These are phyloP conservation scores for Candida glucosophila DNA, from an alignment of 1,139 yeast genomes.

Conservation along the genomic window DNA sequence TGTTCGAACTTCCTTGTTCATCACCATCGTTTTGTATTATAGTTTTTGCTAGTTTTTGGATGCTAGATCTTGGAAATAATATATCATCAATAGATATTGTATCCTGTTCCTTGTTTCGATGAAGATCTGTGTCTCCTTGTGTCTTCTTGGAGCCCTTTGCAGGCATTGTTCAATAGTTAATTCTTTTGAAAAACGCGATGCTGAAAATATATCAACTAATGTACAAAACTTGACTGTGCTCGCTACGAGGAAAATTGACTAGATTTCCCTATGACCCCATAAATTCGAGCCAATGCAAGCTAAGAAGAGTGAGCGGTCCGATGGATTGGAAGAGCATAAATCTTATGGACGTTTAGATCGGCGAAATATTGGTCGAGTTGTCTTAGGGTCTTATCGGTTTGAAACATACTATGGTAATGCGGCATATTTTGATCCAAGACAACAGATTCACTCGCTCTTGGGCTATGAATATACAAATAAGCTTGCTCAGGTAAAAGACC, in stretches of 20 bases:
- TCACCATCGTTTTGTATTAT: constrained; percentile 24
- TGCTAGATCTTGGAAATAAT: constrained; percentile 57
- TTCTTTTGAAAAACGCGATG: too few relatives aligned
- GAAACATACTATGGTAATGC: constrained; percentile 84
- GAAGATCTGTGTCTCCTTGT: constrained; percentile 56
- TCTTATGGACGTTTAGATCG: constrained; percentile 55
- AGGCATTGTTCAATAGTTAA: too few relatives aligned
- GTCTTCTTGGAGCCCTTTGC: constrained; percentile 81
- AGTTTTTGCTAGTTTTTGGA: constrained; percentile 48
- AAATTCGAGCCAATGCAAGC: too few relatives aligned
- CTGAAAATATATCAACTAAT: too few relatives aligned
- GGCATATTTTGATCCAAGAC: constrained; percentile 50
- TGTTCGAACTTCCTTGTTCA: constrained; percentile 19
- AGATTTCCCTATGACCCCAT: too few relatives aligned
- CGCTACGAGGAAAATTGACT: too few relatives aligned
- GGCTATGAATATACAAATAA: constrained; percentile 22
- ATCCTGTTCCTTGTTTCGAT: constrained; percentile 46
- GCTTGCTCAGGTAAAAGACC: too few relatives aligned
- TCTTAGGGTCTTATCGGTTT: constrained; percentile 56
- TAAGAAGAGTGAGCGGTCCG: too few relatives aligned
- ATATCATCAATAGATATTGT: constrained; percentile 59
- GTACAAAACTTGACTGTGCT: too few relatives aligned
- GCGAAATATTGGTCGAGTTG: constrained; percentile 58
- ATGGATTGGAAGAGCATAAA: too few relatives aligned
- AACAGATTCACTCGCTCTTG: constrained; percentile 18